Base-by-base conservation (phyloP, 2,329 filamentous ascomycete genomes). In the Fusarium sp. region DNA sequence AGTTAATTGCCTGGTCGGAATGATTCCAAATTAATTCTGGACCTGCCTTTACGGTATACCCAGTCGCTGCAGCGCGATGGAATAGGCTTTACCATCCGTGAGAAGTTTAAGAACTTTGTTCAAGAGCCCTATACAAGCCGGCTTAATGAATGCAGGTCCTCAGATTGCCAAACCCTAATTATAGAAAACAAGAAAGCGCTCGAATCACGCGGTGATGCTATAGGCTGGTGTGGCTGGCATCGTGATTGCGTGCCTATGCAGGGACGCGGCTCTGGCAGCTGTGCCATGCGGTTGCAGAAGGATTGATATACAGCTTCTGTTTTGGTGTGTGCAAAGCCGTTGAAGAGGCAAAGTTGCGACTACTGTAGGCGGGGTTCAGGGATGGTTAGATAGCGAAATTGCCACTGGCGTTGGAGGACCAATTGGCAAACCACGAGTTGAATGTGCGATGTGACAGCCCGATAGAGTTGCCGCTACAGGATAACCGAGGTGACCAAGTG, bases 1-100 rank as follows among this genome's bases (percentile, higher is more conserved):
- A 28, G 20, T 44, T 20, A 30, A 48, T 41, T 33, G 50, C 43
- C 41, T 22, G 32, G 41, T 46, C 35, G 26, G 47, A 43, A 35
- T 62, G 59, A 62, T 62, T 62, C 59, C 59, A 62, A 62, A 62
- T 62, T 48, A 62, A 62, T 20, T 37, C 19, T 62, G 30, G 41
- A 47, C 26, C 48, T 56, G 26, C 53, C 17, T 40, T 33, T 52
- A 51, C 33, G 53, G 33, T 11, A 22, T n/a, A 22, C 26, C 33
- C 53, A 52, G 49, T 56, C 46, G 40, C 20, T 20, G 45, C 26
- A 32, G 11, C 32, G 7, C 5, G 30, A 24, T 43, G 6, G 13
- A 14, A 33, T 14, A 7, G 37, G 14, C 8, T 20, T 35, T 5
- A 7, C 5, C 7, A 40, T 45, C 19, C 40, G 20, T 45, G 26